phyloP scores from a whole-genome alignment of 768 basidiomycete species.

The Mrakia blollopis region DNA sequence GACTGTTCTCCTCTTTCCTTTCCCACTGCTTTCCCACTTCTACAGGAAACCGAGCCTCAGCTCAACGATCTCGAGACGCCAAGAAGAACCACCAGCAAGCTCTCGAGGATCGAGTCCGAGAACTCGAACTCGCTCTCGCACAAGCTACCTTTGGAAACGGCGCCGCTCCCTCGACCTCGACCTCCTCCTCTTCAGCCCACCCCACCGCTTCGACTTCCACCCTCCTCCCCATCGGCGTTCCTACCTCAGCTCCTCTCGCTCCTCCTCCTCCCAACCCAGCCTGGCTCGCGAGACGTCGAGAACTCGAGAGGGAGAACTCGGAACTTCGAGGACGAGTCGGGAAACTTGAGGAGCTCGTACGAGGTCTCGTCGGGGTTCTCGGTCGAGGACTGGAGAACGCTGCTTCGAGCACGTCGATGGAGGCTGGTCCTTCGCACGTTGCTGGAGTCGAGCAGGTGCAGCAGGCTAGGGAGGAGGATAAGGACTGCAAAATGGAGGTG shows the following conservation, averaged over 20 bases:
- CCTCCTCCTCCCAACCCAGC: constrained; percentile 7
- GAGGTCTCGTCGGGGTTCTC: constrained; percentile 28
- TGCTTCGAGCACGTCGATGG: neutral
- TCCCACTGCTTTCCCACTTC: neutral
- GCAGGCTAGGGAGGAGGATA: neutral
- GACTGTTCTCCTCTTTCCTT: neutral
- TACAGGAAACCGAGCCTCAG: constrained; percentile 31
- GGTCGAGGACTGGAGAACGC: constrained; percentile 8
- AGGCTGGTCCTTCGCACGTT: neutral
- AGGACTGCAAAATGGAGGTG: neutral
- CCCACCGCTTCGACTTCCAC: neutral
- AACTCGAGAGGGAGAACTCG: constrained; percentile 28
- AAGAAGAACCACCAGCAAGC: constrained; percentile 32
- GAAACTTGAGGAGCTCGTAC: constrained; percentile 31
- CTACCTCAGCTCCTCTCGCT: constrained; percentile 4
- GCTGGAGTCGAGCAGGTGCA: neutral
- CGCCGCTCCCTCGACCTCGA: constrained; percentile 11
- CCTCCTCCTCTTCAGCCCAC: neutral
- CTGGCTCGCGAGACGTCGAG: constrained; percentile 13
- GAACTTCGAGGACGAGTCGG: constrained; percentile 22
- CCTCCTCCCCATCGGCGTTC: neutral
- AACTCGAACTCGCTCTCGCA: constrained; percentile 22
- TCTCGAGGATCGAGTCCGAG: constrained; percentile 25
- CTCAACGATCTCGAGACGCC: constrained; percentile 31
- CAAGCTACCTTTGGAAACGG: neutral